Evolutionary conservation across 179 eudicot species (phyloP).

Genomic region (Silene coronaria): DNA sequence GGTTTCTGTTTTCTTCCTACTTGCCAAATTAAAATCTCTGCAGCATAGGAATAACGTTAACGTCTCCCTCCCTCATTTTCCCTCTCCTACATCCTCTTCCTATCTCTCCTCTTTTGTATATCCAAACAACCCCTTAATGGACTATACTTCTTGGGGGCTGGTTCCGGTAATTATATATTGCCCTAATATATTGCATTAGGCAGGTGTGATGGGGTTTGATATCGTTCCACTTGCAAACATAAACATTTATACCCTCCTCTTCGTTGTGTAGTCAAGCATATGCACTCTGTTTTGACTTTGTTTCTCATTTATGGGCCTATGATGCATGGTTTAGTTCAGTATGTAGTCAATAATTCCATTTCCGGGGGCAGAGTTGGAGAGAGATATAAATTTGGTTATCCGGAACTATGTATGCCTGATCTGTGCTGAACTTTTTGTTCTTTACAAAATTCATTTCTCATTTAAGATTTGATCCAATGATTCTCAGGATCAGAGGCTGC

Average conservation of each 20-base stretch:
- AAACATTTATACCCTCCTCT: too few species aligned
- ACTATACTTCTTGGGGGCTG: too few species aligned
- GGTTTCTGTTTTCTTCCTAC: too few species aligned
- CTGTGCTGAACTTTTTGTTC: neutral
- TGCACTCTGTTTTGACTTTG: neutral
- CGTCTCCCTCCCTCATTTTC: too few species aligned
- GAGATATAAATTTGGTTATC: neutral
- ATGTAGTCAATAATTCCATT: neutral
- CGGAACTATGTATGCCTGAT: neutral
- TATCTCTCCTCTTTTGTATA: too few species aligned
- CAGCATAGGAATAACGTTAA: too few species aligned
- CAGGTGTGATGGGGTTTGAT: neutral
- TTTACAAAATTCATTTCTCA: too few species aligned
- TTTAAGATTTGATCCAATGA: neutral
- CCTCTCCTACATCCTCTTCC: too few species aligned
- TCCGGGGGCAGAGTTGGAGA: neutral
- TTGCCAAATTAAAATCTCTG: too few species aligned
- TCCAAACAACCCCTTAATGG: too few species aligned
- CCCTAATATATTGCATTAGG: neutral
- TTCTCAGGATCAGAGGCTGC: neutral
- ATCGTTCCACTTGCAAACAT: neutral
- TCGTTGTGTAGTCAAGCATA: neutral
- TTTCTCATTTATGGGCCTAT: neutral
- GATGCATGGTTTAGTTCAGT: neutral
- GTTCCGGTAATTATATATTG: too few species aligned